phyloP scores from a whole-genome alignment of 2,329 filamentous ascomycete genomes.

The Kalaharituber pfeilii region DNA sequence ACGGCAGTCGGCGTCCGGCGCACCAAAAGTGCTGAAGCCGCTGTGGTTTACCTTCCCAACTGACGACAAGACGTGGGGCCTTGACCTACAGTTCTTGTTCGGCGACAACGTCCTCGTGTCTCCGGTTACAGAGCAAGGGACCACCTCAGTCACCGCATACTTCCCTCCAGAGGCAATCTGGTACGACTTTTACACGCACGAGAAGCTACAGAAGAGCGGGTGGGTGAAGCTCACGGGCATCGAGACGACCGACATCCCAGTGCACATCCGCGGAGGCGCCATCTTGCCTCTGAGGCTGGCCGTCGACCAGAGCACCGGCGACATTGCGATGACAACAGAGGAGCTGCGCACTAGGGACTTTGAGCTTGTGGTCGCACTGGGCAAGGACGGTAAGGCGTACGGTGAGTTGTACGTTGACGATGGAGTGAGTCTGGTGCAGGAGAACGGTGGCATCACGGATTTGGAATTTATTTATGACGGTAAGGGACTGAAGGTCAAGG shows the following conservation, averaged over 20 bases:
- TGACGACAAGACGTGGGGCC: conserved; percentile 31
- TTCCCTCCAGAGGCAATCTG: conserved; percentile 33
- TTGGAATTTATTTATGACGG: neutral
- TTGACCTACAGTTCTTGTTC: conserved; percentile 37
- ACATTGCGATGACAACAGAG: conserved; percentile 43
- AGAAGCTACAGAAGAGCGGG: conserved; percentile 30
- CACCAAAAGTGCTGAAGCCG: conserved; percentile 49
- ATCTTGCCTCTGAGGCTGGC: conserved; percentile 43
- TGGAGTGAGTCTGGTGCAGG: conserved; percentile 48
- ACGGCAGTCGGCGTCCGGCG: conserved; percentile 41
- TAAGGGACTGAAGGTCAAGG: neutral
- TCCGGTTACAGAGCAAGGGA: conserved; percentile 33
- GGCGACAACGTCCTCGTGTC: conserved; percentile 34
- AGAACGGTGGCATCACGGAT: conserved; percentile 7
- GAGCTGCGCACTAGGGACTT: conserved; percentile 49
- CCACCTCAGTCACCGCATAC: conserved; percentile 33
- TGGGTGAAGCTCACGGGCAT: conserved; percentile 29
- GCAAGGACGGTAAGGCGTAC: conserved; percentile 41
- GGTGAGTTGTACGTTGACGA: conserved; percentile 65
- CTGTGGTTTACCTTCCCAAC: conserved; percentile 53
- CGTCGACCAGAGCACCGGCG: conserved; percentile 22
- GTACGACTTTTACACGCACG: conserved; percentile 37
- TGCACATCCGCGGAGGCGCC: conserved; percentile 47
- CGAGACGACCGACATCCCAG: conserved; percentile 39
- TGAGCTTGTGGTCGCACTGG: conserved; percentile 51